These are phyloP conservation scores for Venturia asperata DNA, from an alignment of 2,329 filamentous ascomycete species.

Conservation along the genomic window DNA sequence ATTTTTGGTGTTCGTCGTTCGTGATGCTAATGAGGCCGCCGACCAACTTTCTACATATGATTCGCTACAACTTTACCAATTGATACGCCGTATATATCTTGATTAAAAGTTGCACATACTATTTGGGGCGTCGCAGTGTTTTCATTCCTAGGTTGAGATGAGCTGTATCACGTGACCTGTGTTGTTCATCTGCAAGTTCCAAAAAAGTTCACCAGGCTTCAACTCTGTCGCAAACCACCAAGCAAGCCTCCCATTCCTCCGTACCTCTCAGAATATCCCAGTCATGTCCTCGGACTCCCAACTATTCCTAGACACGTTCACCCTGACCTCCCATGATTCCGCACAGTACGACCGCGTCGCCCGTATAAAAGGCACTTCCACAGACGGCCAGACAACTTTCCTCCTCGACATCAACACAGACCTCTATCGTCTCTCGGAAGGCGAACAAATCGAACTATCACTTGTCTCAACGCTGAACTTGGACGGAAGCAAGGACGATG, in stretches of 20 bases:
- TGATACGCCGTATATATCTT: background rate
- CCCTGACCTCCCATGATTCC: slow-evolving; percentile 55
- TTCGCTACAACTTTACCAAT: too few relatives aligned
- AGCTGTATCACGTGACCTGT: background rate
- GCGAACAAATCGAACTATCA: slow-evolving; percentile 72
- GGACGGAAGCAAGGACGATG: slow-evolving; percentile 62
- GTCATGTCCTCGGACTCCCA: slow-evolving; percentile 69
- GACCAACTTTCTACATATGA: background rate
- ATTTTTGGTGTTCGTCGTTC: background rate
- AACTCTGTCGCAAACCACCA: background rate
- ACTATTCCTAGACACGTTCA: slow-evolving; percentile 91
- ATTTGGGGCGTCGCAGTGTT: too few relatives aligned
- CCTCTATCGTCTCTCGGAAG: slow-evolving; percentile 69
- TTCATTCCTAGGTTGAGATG: too few relatives aligned
- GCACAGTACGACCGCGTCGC: slow-evolving; percentile 95
- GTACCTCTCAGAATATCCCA: background rate
- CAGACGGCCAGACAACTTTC: slow-evolving; percentile 70
- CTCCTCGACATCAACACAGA: slow-evolving; percentile 91
- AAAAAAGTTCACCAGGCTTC: background rate
- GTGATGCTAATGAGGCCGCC: background rate
- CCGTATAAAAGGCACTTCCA: slow-evolving; percentile 70
- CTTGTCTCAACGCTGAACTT: slow-evolving; percentile 79
- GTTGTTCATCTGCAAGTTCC: background rate
- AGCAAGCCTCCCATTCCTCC: background rate
- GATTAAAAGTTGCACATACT: too few relatives aligned